These are phyloP conservation scores for Barnettozyma hawaiiensis DNA, from an alignment of 1,139 yeast species.

Conservation along the genomic window DNA sequence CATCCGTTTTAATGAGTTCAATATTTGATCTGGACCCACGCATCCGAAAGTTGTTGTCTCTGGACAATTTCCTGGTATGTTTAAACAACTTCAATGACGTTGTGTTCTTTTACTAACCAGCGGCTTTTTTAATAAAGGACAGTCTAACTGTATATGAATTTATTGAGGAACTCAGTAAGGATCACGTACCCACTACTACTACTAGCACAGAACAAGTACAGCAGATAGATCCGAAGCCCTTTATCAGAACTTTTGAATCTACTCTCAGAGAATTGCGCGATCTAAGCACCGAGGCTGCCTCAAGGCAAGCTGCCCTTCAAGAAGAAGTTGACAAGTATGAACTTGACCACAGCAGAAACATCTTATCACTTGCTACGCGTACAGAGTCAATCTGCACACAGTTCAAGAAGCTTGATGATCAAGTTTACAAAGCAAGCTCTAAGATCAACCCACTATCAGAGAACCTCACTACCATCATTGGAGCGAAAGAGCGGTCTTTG, in stretches of 20 bases:
- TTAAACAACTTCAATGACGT: background rate
- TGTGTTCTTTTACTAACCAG: background rate
- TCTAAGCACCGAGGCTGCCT: slow-evolving; percentile 49
- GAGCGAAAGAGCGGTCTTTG: slow-evolving; percentile 67
- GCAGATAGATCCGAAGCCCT: slow-evolving; percentile 84
- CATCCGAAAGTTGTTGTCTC: slow-evolving; percentile 57
- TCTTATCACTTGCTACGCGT: slow-evolving; percentile 49
- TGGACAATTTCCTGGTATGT: slow-evolving; percentile 60
- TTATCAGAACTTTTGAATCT: slow-evolving; percentile 87
- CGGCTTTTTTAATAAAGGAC: slow-evolving; percentile 31
- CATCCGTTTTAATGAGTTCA: slow-evolving; percentile 28
- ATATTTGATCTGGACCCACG: slow-evolving; percentile 64
- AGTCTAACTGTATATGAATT: slow-evolving; percentile 74
- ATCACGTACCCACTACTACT: slow-evolving; percentile 40
- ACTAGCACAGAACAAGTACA: slow-evolving; percentile 3
- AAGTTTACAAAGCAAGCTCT: slow-evolving; percentile 53
- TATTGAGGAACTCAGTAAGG: slow-evolving; percentile 75
- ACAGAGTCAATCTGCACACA: slow-evolving; percentile 34
- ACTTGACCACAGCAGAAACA: slow-evolving; percentile 60
- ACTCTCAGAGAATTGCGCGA: slow-evolving; percentile 67
- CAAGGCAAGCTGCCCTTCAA: slow-evolving; percentile 44
- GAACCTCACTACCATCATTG: slow-evolving; percentile 66
- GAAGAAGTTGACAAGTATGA: slow-evolving; percentile 59
- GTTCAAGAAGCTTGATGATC: slow-evolving; percentile 55
- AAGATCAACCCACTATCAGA: slow-evolving; percentile 73